Evolutionary conservation across 192 early-diverging fungal genomes (phyloP), one percentile per base, ranked within the genome.

Genomic region (Podila clonocystis): DNA sequence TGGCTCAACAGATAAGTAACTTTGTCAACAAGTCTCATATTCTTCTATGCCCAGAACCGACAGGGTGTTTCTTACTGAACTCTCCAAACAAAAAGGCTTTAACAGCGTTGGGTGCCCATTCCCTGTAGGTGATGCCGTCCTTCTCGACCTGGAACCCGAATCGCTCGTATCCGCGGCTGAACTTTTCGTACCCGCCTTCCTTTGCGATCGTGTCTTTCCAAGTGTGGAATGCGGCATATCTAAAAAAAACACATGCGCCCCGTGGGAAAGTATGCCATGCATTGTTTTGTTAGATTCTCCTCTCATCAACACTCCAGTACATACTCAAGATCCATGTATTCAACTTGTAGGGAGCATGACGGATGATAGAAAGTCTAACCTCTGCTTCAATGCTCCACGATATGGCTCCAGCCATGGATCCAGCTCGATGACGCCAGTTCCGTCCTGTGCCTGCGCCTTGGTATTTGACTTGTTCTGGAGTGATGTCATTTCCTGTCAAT

Each of bases 51-150:
- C 20, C n/a, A 9, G 26, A 22, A 28, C 9, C 50, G n/a, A 26
- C 22, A 33, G 17, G 34, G 20, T 15, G 55, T n/a, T 15, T 85
- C 85, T 82, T 86, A 95, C 94, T 99, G 84, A 99, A 99, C 50
- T 98, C 97, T 41, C 97, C 97, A 70, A 97, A 88, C 36, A 99
- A 87, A 65, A 84, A 92, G 24, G 96, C 97, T 30, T 82, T 78
- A 19, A 66, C 75, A 9, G 93, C 97, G 55, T 91, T 91, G 9
- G 97, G 97, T 41, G 97, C 97, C 97, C 97, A 99, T 84, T 99
- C 97, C n/a, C 95, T 86, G 85, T 97, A 99, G 6, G 86, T 70
- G 60, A 97, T 92, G 26, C 85, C 88, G 58, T 92, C 88, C 19
- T 73, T 41, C n/a, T 83, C 83, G 24, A 93, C 86, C 68, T 92